Percentiles rank a stretch among this genome's conserved stretches.
These are phyloP conservation scores for Paraurostyla sp. DNA, from an alignment of 73 alveolate genomes.

Conservation along the genomic window DNA sequence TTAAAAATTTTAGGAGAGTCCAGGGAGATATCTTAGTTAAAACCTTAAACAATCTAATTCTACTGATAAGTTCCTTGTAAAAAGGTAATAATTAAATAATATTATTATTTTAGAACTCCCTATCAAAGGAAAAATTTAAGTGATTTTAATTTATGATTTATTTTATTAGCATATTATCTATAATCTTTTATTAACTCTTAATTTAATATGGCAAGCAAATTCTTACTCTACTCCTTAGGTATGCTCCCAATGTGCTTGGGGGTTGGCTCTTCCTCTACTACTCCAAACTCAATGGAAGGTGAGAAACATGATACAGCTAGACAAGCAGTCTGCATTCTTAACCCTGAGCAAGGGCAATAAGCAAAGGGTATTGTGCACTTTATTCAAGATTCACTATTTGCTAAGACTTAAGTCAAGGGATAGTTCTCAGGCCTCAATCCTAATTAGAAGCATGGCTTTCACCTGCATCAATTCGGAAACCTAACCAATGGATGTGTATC, in stretches of 20 bases:
- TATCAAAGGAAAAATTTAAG: background rate
- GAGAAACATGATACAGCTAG: slow-evolving; percentile 31
- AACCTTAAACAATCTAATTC: too few relatives aligned
- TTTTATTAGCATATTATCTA: background rate
- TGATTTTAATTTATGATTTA: background rate
- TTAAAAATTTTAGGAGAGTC: too few relatives aligned
- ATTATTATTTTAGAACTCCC: too few relatives aligned
- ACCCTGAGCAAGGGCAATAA: slow-evolving; percentile 67
- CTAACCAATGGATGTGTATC: slow-evolving; percentile 75
- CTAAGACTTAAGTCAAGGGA: slow-evolving; percentile 77
- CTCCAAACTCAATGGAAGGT: background rate
- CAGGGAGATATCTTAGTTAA: too few relatives aligned
- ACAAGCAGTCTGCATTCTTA: slow-evolving; percentile 70
- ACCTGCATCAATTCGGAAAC: slow-evolving; percentile 73
- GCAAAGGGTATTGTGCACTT: slow-evolving; percentile 84
- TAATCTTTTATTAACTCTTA: background rate
- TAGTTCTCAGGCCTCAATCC: slow-evolving; percentile 77
- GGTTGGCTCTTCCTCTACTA: background rate
- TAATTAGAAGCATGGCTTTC: slow-evolving; percentile 77
- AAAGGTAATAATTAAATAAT: too few relatives aligned
- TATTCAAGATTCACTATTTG: slow-evolving; percentile 62
- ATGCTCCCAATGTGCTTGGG: background rate
- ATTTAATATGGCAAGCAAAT: background rate
- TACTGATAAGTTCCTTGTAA: too few relatives aligned
- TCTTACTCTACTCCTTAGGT: background rate